Percentiles rank a stretch among this genome's conserved stretches.
These are phyloP conservation scores for Suillus clintonianus DNA, from an alignment of 768 basidiomycete genomes.

Conservation along the genomic window DNA sequence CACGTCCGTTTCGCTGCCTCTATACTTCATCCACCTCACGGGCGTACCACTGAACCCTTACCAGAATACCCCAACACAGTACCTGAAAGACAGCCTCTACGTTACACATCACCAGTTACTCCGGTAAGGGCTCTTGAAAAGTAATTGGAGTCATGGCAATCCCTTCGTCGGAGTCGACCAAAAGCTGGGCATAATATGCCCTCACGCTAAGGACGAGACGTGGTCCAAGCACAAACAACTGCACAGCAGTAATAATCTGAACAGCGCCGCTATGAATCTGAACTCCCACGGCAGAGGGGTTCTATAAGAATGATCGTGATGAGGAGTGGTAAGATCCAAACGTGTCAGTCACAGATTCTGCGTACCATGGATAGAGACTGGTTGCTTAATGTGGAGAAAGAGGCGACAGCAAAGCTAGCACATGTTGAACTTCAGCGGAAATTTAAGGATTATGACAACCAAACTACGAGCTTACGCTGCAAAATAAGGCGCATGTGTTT, in stretches of 20 bases:
- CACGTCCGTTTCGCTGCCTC: no score
- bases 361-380: background rate
- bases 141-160: background rate
- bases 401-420: background rate
- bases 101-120: background rate
- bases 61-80: no score
- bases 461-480: background rate
- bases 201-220: background rate
- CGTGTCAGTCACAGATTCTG: background rate
- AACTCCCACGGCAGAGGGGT: background rate
- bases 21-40: no score
- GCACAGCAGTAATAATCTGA: background rate
- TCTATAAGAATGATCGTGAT: background rate
- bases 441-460: no score
- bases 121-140: background rate
- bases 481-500: background rate
- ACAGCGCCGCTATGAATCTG: background rate
- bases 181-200: background rate
- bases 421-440: background rate
- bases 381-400: background rate
- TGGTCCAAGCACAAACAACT: background rate
- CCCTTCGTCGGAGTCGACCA: background rate
- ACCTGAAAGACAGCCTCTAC: background rate
- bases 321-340: background rate
- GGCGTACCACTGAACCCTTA: no score